These are phyloP conservation scores for Tympanopsis confertula DNA, from an alignment of 2,329 filamentous ascomycete genomes.

Conservation along the genomic window DNA sequence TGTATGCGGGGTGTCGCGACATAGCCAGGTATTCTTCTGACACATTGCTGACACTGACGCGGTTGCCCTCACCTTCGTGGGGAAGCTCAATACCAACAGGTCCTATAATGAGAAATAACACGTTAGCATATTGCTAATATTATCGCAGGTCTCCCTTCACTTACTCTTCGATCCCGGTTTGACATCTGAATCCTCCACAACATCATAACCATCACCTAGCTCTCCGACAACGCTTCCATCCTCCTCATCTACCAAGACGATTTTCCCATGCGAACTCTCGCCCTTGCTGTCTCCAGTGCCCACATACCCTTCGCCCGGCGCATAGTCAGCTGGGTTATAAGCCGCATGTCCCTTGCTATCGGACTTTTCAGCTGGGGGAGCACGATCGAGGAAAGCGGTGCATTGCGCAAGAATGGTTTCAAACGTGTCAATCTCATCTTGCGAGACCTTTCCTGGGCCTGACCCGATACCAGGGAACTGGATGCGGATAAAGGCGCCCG, in stretches of 20 bases:
- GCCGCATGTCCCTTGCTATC: slow-evolving; percentile 5
- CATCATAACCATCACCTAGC: slow-evolving; percentile 41
- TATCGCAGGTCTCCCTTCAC: no score
- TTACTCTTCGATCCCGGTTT: slow-evolving; percentile 49
- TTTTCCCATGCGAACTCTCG: slow-evolving; percentile 18
- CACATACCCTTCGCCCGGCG: slow-evolving; percentile 42
- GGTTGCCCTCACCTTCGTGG: slow-evolving; percentile 28
- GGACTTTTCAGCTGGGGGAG: slow-evolving; percentile 24
- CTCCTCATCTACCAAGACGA: slow-evolving; percentile 52
- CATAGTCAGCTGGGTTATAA: slow-evolving; percentile 50
- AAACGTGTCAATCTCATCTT: slow-evolving; percentile 58
- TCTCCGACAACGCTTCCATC: slow-evolving; percentile 56
- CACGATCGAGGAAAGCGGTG: slow-evolving; percentile 54
- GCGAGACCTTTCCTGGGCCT: slow-evolving; percentile 38
- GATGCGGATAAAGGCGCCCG: slow-evolving; percentile 53
- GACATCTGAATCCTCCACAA: slow-evolving; percentile 43
- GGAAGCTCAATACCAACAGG: slow-evolving; percentile 34
- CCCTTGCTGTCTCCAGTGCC: slow-evolving; percentile 15
- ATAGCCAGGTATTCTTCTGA: slow-evolving; percentile 46
- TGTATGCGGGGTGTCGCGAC: slow-evolving; percentile 52
- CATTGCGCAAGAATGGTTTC: slow-evolving; percentile 60
- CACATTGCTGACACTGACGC: slow-evolving; percentile 30
- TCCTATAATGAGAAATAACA: no score
- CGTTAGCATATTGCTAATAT: no score
- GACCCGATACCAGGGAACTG: slow-evolving; percentile 48